These are phyloP conservation scores for Suhomyces sp. DNA, from an alignment of 805 yeast genomes.

Conservation along the genomic window DNA sequence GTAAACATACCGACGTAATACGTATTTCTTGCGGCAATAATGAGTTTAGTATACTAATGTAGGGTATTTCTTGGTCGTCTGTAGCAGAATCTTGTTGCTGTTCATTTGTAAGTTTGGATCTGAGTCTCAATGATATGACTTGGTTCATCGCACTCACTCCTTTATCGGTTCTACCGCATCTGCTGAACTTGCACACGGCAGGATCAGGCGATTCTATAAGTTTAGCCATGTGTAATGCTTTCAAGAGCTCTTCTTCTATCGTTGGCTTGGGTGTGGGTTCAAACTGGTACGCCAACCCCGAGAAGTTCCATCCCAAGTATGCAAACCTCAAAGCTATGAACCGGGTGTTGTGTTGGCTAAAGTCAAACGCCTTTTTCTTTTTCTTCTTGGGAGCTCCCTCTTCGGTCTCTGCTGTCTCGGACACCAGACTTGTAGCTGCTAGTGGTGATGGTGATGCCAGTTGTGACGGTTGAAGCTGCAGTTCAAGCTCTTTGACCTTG, in stretches of 20 bases:
- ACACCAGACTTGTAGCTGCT: not conserved
- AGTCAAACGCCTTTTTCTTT: slow-evolving; percentile 56
- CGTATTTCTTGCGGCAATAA: slow-evolving; percentile 78
- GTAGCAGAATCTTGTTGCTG: slow-evolving; percentile 55
- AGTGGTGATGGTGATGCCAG: not conserved
- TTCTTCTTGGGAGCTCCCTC: slow-evolving; percentile 14
- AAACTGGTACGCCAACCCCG: slow-evolving; percentile 81
- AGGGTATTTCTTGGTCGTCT: slow-evolving; percentile 73
- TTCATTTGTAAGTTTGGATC: slow-evolving; percentile 63
- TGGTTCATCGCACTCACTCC: slow-evolving; percentile 99
- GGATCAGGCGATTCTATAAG: slow-evolving; percentile 62
- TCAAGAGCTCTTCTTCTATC: slow-evolving; percentile 72
- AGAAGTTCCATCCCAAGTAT: slow-evolving; percentile 92
- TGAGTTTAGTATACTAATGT: slow-evolving; percentile 70
- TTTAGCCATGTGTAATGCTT: slow-evolving; percentile 66
- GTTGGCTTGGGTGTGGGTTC: slow-evolving; percentile 80
- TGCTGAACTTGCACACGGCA: slow-evolving; percentile 64
- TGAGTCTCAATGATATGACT: slow-evolving; percentile 74
- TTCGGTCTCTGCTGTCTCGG: not conserved
- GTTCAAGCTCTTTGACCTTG: slow-evolving; percentile 56
- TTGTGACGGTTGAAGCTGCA: not conserved
- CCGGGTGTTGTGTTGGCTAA: slow-evolving; percentile 58
- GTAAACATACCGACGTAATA: slow-evolving; percentile 73
- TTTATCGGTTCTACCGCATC: slow-evolving; percentile 93
- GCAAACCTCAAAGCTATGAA: slow-evolving; percentile 80